A percentile compares a stretch with the other conserved stretches of the same genome.
phyloP scores from a whole-genome alignment of 164 flowering plant species.

The Aristolochia fimbriata region DNA sequence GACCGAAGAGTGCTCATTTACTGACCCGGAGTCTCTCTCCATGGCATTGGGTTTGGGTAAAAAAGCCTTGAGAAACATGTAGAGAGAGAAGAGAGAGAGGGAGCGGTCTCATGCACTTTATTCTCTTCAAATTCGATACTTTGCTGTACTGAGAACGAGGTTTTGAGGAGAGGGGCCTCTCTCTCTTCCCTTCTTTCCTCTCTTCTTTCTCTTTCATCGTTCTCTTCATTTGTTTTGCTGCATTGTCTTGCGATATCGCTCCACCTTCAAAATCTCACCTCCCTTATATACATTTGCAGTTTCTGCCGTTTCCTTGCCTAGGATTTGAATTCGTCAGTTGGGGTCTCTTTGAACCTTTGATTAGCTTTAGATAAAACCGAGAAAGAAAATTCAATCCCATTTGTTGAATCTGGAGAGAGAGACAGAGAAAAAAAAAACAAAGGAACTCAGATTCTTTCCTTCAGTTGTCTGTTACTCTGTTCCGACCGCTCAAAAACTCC shows the following conservation, averaged over 20 bases:
- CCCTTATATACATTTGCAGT: slow-evolving; percentile 21
- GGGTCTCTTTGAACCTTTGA: slow-evolving; percentile 9
- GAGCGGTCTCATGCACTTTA: slow-evolving; percentile 47
- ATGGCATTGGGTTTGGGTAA: slow-evolving; percentile 36
- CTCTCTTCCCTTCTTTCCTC: slow-evolving; percentile 23
- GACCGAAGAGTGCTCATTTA: slow-evolving; percentile 18
- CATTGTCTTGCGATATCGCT: slow-evolving; percentile 3
- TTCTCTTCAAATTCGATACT: slow-evolving; percentile 74
- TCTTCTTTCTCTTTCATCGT: slow-evolving; percentile 24
- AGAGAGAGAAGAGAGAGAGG: slow-evolving; percentile 5
- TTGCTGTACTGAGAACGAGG: slow-evolving; percentile 69
- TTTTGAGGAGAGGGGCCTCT: slow-evolving; percentile 18
- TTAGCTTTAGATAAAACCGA: slow-evolving; percentile 7
- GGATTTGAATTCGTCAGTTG: slow-evolving; percentile 10
- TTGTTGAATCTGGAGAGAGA: not conserved
- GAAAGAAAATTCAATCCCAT: slow-evolving; percentile 1
- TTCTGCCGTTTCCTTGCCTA: slow-evolving; percentile 11
- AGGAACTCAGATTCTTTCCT: slow-evolving; percentile 4
- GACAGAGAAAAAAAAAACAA: not conserved
- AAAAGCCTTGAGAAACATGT: slow-evolving; percentile 11
- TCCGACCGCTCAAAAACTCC: too few relatives aligned
- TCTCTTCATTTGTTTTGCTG: slow-evolving; percentile 41
- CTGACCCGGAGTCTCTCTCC: slow-evolving; percentile 14
- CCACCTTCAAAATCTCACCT: slow-evolving; percentile 16
- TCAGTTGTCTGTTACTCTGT: slow-evolving; percentile 3